These are phyloP conservation scores for Erysimum cheiri DNA, from an alignment of 441 rosid species.

Conservation along the genomic window DNA sequence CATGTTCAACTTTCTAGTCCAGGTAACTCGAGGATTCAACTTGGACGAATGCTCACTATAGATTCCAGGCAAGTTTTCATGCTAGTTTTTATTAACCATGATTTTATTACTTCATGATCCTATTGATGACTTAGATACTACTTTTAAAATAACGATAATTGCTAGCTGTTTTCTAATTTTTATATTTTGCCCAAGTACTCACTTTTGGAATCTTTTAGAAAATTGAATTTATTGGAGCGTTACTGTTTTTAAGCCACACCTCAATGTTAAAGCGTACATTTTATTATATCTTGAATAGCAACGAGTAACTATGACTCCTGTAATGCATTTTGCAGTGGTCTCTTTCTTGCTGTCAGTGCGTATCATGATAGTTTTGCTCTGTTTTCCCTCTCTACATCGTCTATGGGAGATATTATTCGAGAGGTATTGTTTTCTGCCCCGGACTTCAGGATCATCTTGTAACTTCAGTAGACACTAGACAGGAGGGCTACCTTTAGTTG, in stretches of 20 bases:
- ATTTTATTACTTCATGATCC: conserved; percentile 20
- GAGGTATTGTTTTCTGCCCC: conserved; percentile 56
- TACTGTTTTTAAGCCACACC: conserved; percentile 25
- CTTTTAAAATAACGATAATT: neutral
- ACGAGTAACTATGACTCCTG: conserved; percentile 34
- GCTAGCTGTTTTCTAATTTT: neutral
- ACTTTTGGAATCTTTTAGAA: conserved; percentile 2
- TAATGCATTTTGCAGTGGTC: conserved; percentile 64
- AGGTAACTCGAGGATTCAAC: conserved; percentile 80
- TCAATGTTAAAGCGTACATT: conserved; percentile 15
- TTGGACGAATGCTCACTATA: conserved; percentile 87
- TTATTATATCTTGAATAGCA: conserved; percentile 23
- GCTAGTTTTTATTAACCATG: neutral
- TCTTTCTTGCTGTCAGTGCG: conserved; percentile 82
- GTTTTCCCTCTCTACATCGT: conserved; percentile 74
- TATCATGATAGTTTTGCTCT: conserved; percentile 85
- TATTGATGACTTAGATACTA: conserved; percentile 28
- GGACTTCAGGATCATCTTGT: conserved; percentile 37
- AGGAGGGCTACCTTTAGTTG: conserved; percentile 16
- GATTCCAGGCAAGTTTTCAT: conserved; percentile 70
- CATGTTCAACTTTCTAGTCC: conserved; percentile 85
- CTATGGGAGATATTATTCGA: conserved; percentile 66
- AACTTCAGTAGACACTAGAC: conserved; percentile 23
- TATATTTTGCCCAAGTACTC: conserved; percentile 14
- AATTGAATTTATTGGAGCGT: conserved; percentile 18